Conservation (phyloP, 1,139 yeast species). For the Arxiozyma slooffiae region DNA sequence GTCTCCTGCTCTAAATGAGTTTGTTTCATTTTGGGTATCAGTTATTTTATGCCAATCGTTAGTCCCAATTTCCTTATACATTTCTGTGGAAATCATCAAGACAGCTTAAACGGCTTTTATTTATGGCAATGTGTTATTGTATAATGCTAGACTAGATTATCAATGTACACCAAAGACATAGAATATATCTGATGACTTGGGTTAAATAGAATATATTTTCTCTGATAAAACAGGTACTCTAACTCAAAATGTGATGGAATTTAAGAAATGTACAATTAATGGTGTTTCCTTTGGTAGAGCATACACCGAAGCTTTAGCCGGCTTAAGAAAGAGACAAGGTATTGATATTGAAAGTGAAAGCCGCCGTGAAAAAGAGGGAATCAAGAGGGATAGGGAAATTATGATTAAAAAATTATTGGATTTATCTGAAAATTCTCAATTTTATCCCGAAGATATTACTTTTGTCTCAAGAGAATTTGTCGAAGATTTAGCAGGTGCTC, state of each 20-base stretch:
- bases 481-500: conserved; percentile 41
- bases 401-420: conserved; percentile 55
- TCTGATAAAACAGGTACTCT: conserved; percentile 96
- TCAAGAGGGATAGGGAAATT: conserved; percentile 48
- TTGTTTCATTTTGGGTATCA: conserved; percentile 79
- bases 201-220: conserved; percentile 90
- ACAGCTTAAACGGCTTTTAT: conserved; percentile 92
- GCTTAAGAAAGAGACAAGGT: conserved; percentile 82
- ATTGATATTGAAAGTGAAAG: conserved; percentile 64
- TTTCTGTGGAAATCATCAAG: conserved; percentile 89
- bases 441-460: conserved; percentile 58
- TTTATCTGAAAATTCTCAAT: conserved; percentile 41
- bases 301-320: conserved; percentile 91
- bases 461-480: conserved; percentile 66
- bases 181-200: conserved; percentile 95
- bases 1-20: conserved; percentile 67
- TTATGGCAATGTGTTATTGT: conserved; percentile 79
- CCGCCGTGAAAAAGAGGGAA: conserved; percentile 50
- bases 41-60: conserved; percentile 81
- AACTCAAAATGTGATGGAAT: conserved; percentile 95
- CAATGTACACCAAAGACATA: conserved; percentile 96
- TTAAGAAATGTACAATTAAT: conserved; percentile 80
- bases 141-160: conserved; percentile 73
- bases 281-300: conserved; percentile 87
- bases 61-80: conserved; percentile 90